Conservation (phyloP, 345 rosid genomes). For the Barbarea vulgaris region DNA sequence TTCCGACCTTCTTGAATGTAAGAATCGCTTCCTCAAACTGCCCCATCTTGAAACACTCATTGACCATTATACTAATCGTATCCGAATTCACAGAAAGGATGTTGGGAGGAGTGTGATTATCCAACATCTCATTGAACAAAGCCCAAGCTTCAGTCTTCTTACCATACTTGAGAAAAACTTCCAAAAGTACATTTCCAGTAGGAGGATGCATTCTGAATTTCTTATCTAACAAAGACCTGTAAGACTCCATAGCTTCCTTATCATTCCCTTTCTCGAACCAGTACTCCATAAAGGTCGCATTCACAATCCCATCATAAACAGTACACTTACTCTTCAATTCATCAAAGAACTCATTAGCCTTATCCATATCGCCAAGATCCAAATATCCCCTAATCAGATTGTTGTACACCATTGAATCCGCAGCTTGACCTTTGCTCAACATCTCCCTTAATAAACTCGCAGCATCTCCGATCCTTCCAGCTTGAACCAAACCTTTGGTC, state of each 20-base stretch:
- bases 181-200: slow-evolving; percentile 78
- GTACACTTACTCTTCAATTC: slow-evolving; percentile 79
- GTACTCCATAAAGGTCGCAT: slow-evolving; percentile 89
- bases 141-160: slow-evolving; percentile 66
- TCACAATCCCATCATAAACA: slow-evolving; percentile 90
- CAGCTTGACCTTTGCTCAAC: slow-evolving; percentile 91
- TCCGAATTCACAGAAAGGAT: slow-evolving; percentile 85
- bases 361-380: slow-evolving; percentile 71
- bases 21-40: slow-evolving; percentile 59
- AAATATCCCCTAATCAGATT: slow-evolving; percentile 77
- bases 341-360: slow-evolving; percentile 87
- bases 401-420: slow-evolving; percentile 84
- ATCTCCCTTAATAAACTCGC: slow-evolving; percentile 82
- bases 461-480: slow-evolving; percentile 75
- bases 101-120: slow-evolving; percentile 85
- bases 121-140: slow-evolving; percentile 82
- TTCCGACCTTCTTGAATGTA: slow-evolving; percentile 76
- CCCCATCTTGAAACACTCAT: slow-evolving; percentile 85
- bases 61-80: slow-evolving; percentile 80
- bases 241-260: slow-evolving; percentile 84
- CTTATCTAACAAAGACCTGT: slow-evolving; percentile 69
- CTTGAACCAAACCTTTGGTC: slow-evolving; percentile 85
- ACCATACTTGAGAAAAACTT: slow-evolving; percentile 77
- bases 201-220: slow-evolving; percentile 83
- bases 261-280: slow-evolving; percentile 90